These are phyloP conservation scores for Grammothele lineata DNA, from an alignment of 768 basidiomycete species.

Conservation along the genomic window DNA sequence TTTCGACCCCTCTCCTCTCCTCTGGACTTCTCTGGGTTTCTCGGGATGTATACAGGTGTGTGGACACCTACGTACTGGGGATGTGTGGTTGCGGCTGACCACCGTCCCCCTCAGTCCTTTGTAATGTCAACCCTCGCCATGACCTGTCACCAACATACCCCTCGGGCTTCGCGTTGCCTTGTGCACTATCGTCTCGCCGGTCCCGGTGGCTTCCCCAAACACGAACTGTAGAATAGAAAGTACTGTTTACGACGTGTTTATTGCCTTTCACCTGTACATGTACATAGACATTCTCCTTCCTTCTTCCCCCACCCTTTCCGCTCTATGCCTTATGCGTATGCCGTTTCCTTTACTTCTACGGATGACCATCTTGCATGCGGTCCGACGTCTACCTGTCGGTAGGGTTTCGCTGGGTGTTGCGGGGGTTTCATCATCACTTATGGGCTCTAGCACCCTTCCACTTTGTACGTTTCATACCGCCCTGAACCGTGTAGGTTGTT, in stretches of 20 bases:
- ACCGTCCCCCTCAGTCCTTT: neutral
- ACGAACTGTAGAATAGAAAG: constrained; percentile 16
- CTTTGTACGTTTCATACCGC: too few relatives aligned
- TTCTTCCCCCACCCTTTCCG: too few relatives aligned
- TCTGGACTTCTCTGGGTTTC: constrained; percentile 3
- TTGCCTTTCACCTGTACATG: neutral
- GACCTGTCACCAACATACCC: constrained; percentile 9
- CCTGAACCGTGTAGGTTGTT: too few relatives aligned
- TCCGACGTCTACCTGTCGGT: too few relatives aligned
- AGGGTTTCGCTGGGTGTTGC: too few relatives aligned
- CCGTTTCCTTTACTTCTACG: too few relatives aligned
- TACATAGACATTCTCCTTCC: neutral
- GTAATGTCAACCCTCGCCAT: neutral
- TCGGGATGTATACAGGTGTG: constrained; percentile 12
- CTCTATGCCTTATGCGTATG: too few relatives aligned
- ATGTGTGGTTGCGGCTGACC: neutral
- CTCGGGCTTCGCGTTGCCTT: constrained; percentile 8
- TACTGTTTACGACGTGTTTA: constrained; percentile 2
- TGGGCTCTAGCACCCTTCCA: too few relatives aligned
- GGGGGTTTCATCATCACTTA: too few relatives aligned
- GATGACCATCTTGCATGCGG: too few relatives aligned
- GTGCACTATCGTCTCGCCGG: constrained; percentile 5
- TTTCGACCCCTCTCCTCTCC: neutral
- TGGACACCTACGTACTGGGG: too few relatives aligned
- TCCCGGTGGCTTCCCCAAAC: constrained; percentile 3